These are phyloP conservation scores for Clavispora carvajalis DNA, from an alignment of 805 yeast genomes.

Conservation along the genomic window DNA sequence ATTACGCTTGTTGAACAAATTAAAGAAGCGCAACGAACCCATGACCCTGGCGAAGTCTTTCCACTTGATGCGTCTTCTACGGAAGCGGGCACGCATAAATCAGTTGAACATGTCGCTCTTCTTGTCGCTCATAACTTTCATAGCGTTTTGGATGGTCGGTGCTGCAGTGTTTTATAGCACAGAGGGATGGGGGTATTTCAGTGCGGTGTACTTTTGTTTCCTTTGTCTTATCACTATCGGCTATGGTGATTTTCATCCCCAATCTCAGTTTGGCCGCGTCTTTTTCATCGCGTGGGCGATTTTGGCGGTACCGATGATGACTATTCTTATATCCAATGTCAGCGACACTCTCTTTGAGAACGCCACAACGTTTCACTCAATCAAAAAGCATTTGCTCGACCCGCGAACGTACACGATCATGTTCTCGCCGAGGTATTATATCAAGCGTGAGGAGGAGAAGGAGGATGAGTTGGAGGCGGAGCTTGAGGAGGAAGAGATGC, in stretches of 20 bases:
- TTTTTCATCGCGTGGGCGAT: constrained; percentile 79
- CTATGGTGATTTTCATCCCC: constrained; percentile 72
- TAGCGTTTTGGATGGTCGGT: constrained; percentile 68
- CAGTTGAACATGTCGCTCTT: constrained; percentile 38
- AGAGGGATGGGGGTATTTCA: constrained; percentile 71
- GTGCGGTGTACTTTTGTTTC: constrained; percentile 70
- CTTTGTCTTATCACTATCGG: constrained; percentile 78
- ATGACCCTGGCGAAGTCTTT: constrained; percentile 47
- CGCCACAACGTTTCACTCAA: neutral
- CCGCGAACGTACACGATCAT: constrained; percentile 4
- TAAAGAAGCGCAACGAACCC: constrained; percentile 10
- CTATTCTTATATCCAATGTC: constrained; percentile 65
- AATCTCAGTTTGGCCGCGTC: constrained; percentile 57
- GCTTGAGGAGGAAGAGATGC: neutral
- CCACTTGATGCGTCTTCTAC: constrained; percentile 48
- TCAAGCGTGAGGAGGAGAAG: neutral
- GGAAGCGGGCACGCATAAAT: constrained; percentile 32
- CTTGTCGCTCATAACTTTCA: constrained; percentile 39
- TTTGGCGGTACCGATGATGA: constrained; percentile 82
- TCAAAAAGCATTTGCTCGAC: constrained; percentile 2
- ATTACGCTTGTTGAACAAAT: constrained; percentile 20
- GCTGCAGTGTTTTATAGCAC: constrained; percentile 54
- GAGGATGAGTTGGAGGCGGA: neutral
- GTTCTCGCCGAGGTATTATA: neutral
- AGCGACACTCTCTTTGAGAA: constrained; percentile 53